Conservation (phyloP, 768 basidiomycete genomes). For the Psilocybe cubensis region DNA sequence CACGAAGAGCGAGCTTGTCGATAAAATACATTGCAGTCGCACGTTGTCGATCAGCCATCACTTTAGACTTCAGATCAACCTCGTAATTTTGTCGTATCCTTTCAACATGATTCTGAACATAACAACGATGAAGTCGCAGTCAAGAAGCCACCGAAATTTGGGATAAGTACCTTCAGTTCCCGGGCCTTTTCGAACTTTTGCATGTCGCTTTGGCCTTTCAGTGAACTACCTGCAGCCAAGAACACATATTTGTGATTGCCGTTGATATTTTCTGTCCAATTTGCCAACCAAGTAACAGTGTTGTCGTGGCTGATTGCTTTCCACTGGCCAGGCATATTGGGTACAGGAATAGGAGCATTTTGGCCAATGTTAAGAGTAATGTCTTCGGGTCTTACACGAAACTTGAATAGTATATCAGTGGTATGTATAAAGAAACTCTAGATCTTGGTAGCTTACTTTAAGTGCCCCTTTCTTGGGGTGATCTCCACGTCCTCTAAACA, state of each 20-base stretch:
- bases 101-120: conserved; percentile 86
- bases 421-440: neutral
- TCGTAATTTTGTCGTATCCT: conserved; percentile 90
- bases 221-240: conserved; percentile 93
- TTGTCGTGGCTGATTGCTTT: conserved; percentile 88
- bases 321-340: conserved; percentile 94
- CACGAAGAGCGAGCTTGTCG: conserved; percentile 94
- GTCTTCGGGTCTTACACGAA: conserved; percentile 90
- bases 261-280: conserved; percentile 99
- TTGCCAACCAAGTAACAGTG: conserved; percentile 98
- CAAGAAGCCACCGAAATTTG: neutral
- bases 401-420: conserved; percentile 43
- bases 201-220: conserved; percentile 99
- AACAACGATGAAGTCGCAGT: neutral
- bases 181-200: conserved; percentile 97
- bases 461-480: conserved; percentile 97
- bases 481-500: conserved; percentile 97
- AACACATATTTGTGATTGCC: conserved; percentile 97
- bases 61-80: conserved; percentile 81
- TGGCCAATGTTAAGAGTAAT: conserved; percentile 95
- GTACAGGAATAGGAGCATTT: conserved; percentile 72
- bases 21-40: conserved; percentile 99
- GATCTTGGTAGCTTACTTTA: conserved; percentile 61
- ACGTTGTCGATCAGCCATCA: conserved; percentile 94
- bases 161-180: conserved; percentile 78